Base-by-base conservation (phyloP, 2,329 filamentous ascomycete species). In the Monilinia polystroma region DNA sequence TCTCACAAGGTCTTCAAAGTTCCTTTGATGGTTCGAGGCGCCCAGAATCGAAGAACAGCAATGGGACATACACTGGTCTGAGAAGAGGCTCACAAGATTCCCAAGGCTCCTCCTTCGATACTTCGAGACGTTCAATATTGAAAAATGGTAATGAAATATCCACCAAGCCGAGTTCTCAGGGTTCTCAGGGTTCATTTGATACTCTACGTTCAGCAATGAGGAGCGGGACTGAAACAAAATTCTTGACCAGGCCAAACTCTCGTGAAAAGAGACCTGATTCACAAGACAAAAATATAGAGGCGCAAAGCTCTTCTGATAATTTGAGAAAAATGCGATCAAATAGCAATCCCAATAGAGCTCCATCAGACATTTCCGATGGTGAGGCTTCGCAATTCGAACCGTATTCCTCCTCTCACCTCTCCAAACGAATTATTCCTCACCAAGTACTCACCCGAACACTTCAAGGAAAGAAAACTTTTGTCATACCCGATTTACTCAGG, bases 331-430 rank as follows among this genome's bases (percentile, higher is more conserved):
- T 69, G 18, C 66, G 71, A 43, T 73, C 80, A 55, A 75, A 75
- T 52, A 63, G 16, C 18, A 53, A 54, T 63, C 49, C 35, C 12
- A 54, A n/a, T 35, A 63, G 43, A 32, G 47, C 41, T 14, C 23
- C 49, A 43, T 57, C 41, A 32, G 77, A 80, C 41, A 76, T 78
- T 5, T 73, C 78, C 4, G 77, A 80, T 41, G 79, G 81, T 1
- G 85, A 87, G 68, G 77, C 84, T 1, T 84, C 89, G 1, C 85
- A 86, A 56, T 96, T 95, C 73, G 95, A 99, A 73, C 85, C 91
- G 2, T 97, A 93, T 77, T 97, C 95, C 7, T 87, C 88, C 41
- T 82, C 93, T 49, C 93, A 97, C 75, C 84, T 99, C 18, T 91
- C 90, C 5, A 92, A 88, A 69, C 87, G 95, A 43, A 89, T 92